Evolutionary conservation across 345 rosid genomes (phyloP).

Genomic region (Psidium guajava): DNA sequence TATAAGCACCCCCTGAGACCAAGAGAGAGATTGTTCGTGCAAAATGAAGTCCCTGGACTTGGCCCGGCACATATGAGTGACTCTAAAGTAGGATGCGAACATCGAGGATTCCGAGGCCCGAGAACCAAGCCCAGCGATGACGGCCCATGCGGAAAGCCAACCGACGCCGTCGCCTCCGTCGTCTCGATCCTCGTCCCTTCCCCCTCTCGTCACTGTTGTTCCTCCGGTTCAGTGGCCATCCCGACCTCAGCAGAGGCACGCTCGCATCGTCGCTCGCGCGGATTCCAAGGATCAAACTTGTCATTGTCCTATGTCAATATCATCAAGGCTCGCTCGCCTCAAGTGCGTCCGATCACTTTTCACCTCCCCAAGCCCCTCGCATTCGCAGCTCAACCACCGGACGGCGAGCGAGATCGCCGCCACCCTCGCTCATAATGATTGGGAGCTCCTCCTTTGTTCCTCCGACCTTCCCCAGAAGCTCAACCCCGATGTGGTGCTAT

Average conservation of each 20-base stretch:
- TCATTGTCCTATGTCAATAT: background rate
- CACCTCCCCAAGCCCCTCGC: background rate
- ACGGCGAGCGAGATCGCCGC: conserved; percentile 30
- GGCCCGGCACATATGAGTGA: background rate
- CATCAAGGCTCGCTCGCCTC: background rate
- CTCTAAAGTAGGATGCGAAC: background rate
- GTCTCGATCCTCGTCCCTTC: no score
- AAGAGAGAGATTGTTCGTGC: no score
- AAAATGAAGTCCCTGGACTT: background rate
- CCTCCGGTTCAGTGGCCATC: background rate
- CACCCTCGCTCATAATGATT: conserved; percentile 32
- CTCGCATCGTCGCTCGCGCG: background rate
- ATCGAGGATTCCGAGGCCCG: background rate
- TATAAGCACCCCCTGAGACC: no score
- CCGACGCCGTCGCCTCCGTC: background rate
- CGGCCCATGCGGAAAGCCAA: background rate
- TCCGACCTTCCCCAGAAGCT: conserved; percentile 25
- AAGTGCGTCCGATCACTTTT: background rate
- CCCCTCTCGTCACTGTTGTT: background rate
- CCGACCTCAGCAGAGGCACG: background rate
- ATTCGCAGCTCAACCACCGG: background rate
- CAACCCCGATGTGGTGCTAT: conserved; percentile 51
- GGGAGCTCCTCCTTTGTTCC: conserved; percentile 34
- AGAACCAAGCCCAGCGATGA: background rate
- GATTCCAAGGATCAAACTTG: background rate